These are phyloP conservation scores for Thalassiosira hispida DNA, from an alignment of 352 stramenopile species.

Conservation along the genomic window DNA sequence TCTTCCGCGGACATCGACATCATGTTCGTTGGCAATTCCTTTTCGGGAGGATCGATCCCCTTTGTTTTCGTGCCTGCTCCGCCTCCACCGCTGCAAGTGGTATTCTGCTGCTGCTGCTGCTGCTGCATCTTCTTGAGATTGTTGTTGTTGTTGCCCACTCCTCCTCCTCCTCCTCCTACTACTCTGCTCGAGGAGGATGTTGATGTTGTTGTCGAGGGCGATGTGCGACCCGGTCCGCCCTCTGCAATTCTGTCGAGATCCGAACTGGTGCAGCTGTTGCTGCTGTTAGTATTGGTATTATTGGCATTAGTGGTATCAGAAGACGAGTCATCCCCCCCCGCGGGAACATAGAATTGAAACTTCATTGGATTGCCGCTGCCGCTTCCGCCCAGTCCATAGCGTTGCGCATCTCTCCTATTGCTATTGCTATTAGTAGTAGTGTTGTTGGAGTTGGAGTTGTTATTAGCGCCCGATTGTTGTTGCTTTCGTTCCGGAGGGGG, in stretches of 20 bases:
- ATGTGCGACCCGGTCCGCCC: too few relatives aligned
- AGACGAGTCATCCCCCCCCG: too few relatives aligned
- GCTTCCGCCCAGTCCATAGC: background rate
- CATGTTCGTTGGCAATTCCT: conserved; percentile 10
- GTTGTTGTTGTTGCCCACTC: background rate
- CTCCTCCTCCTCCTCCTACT: background rate
- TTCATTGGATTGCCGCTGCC: conserved; percentile 1
- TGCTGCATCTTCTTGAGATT: background rate
- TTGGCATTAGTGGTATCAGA: too few relatives aligned
- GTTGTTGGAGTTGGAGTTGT: background rate
- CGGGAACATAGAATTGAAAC: conserved; percentile 25
- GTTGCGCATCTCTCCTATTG: too few relatives aligned
- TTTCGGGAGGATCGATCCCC: conserved; percentile 38
- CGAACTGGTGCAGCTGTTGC: too few relatives aligned
- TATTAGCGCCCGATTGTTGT: background rate
- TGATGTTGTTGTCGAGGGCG: background rate
- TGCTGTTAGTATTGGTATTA: too few relatives aligned
- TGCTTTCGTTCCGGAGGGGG: conserved; percentile 14
- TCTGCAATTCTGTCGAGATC: background rate
- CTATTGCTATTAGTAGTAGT: background rate
- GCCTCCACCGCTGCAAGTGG: background rate
- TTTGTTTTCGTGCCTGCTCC: conserved; percentile 12
- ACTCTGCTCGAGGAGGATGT: background rate
- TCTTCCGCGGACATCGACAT: conserved; percentile 13
- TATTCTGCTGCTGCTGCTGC: background rate